A percentile compares a stretch with the other conserved stretches of the same genome.
Conservation (phyloP, 805 yeast species). For the Cyberlindnera japonica region DNA sequence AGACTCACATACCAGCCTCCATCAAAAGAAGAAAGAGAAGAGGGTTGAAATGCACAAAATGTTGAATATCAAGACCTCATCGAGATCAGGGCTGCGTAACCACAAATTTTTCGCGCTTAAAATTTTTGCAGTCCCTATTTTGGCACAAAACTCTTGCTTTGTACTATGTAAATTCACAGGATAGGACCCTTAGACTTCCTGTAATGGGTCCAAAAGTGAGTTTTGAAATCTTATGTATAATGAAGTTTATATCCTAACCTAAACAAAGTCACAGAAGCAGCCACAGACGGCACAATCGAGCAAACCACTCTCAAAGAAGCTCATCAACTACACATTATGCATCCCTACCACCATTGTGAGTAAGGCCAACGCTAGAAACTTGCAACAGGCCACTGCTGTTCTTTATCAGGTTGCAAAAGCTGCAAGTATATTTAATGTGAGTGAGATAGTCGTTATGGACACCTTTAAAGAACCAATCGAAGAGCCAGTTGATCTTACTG, state of each 20-base stretch:
- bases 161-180: neutral
- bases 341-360: constrained; percentile 67
- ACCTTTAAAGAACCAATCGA: constrained; percentile 31
- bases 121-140: constrained; percentile 7
- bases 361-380: constrained; percentile 50
- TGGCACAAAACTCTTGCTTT: constrained; percentile 10
- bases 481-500: constrained; percentile 19
- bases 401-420: constrained; percentile 79
- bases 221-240: neutral
- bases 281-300: constrained; percentile 1
- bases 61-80: too few relatives aligned
- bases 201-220: constrained; percentile 3
- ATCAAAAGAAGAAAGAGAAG: neutral
- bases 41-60: too few relatives aligned
- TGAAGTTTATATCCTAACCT: neutral
- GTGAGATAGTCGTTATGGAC: constrained; percentile 72
- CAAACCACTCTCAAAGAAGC: constrained; percentile 8
- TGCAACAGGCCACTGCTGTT: constrained; percentile 69
- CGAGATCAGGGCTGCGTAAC: constrained; percentile 13
- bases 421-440: constrained; percentile 63
- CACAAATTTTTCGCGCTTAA: constrained; percentile 11
- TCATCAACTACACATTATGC: constrained; percentile 52
- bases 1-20: constrained; percentile 17
- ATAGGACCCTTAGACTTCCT: neutral
- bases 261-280: constrained; percentile 5